phyloP scores from a whole-genome alignment of 2,329 filamentous ascomycete species.

The Pezicula radicicola region DNA sequence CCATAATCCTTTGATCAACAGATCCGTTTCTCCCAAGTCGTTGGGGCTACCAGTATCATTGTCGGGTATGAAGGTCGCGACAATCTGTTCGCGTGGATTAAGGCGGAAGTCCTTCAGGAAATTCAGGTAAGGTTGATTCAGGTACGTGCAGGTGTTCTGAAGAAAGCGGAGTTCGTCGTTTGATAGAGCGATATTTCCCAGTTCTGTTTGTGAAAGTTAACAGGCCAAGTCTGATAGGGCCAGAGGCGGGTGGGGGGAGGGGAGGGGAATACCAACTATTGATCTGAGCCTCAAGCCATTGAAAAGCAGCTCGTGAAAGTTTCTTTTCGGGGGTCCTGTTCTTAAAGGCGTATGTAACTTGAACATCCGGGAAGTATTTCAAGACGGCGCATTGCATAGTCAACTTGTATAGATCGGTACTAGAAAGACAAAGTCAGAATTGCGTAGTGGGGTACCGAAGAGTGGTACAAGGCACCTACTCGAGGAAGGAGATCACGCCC shows the following conservation, averaged over 20 bases:
- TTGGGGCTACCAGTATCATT: conserved; percentile 59
- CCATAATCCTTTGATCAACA: conserved; percentile 81
- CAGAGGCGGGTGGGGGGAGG: not conserved
- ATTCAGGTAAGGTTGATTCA: conserved; percentile 72
- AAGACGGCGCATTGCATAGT: conserved; percentile 98
- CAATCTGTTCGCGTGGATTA: conserved; percentile 76
- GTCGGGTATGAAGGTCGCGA: conserved; percentile 50
- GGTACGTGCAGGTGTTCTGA: conserved; percentile 74
- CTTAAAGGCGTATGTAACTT: conserved; percentile 90
- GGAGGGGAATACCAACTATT: conserved; percentile 52
- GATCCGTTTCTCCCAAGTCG: conserved; percentile 70
- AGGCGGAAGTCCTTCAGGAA: conserved; percentile 83
- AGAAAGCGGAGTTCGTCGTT: conserved; percentile 80
- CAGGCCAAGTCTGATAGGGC: not conserved
- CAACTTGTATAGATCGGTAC: conserved; percentile 78
- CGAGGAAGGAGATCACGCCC: conserved; percentile 78
- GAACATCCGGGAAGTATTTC: conserved; percentile 81
- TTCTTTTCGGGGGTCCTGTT: conserved; percentile 95
- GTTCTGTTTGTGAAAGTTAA: conserved; percentile 51
- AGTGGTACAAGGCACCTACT: conserved; percentile 62
- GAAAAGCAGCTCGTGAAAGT: conserved; percentile 76
- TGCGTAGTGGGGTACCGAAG: no score
- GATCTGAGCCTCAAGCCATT: conserved; percentile 83
- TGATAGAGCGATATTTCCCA: conserved; percentile 77
- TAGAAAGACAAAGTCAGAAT: no score